Evolutionary conservation across 441 rosid species (phyloP), one percentile per base, ranked within the genome.

Genomic region (Pelargonium myrrhifolium): DNA sequence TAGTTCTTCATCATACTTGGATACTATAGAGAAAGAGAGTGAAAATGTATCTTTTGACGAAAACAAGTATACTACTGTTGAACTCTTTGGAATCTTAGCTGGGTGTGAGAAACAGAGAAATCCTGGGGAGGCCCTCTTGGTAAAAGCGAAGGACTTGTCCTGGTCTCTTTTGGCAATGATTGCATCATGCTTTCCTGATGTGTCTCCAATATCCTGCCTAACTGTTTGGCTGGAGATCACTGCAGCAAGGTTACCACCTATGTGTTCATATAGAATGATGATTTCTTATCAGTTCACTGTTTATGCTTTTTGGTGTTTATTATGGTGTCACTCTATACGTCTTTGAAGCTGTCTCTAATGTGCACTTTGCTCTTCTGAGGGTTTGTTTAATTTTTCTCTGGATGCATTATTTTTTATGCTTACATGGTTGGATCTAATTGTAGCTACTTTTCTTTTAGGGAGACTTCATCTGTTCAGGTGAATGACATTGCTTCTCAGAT

Each of bases 151-250:
- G 83, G 98, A 92, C 75, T 74, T 95, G 77, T 92, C 98, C 2
- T 95, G 99, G 99, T 89, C 98, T 64, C 82, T 90, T 72, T 87
- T 95, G 87, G 99, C 96, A 65, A 85, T 93, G 86, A 81, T 92
- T 78, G 99, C 98, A 47, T 95, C 98, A 67, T 95, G 99, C 86
- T 95, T 90, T 77, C 81, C 93, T 42, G 97, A 95, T 71, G 96
- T 87, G 71, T 80, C 89, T 76, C 89, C 97, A 63, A 75, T 90
- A 74, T 84, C 90, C 64, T 95, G 98, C 85, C 84, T 92, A 65
- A 84, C 96, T 51, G 88, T 84, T 79, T 95, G 99, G 99, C 85
- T 95, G 84, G 99, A 95, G 85, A 95, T 95, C 74, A 92, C 98
- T 39, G 99, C 98, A 22, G 98, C 97, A 83, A 95, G 99, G 99